These are phyloP conservation scores for Solanum microdontum DNA, from an alignment of 257 asterid genomes.

Conservation along the genomic window DNA sequence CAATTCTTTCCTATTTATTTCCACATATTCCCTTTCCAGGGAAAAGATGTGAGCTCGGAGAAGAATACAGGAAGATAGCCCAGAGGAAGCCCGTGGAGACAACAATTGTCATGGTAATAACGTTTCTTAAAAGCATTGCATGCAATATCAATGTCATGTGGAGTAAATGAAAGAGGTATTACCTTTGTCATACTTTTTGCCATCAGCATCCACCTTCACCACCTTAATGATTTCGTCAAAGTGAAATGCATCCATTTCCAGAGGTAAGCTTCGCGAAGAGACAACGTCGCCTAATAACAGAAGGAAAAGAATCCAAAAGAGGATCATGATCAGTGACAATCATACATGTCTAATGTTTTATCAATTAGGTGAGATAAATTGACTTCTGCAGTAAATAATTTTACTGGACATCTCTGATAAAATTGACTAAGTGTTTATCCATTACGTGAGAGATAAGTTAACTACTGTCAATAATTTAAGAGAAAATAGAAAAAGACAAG, in stretches of 20 bases:
- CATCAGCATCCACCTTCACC: slow-evolving; percentile 31
- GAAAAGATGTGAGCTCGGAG: background rate
- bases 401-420: background rate
- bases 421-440: background rate
- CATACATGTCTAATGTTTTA: background rate
- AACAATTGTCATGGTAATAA: background rate
- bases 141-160: background rate
- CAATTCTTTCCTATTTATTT: background rate
- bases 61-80: background rate
- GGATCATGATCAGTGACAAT: background rate
- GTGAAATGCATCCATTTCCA: slow-evolving; percentile 35
- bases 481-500: background rate
- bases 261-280: background rate
- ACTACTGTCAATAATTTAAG: background rate
- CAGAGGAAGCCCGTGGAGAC: background rate
- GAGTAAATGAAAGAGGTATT: background rate
- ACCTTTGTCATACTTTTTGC: slow-evolving; percentile 63
- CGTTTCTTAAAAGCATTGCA: background rate
- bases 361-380: background rate
- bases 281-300: background rate
- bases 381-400: background rate
- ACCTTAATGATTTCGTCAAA: slow-evolving; percentile 57
- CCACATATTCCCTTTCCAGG: background rate
- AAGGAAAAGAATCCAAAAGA: background rate
- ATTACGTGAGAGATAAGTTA: background rate